Evolutionary conservation across 2,329 filamentous ascomycete species (phyloP), one percentile per base, ranked within the genome.

Genomic region (Stagonosporopsis vannaccii): DNA sequence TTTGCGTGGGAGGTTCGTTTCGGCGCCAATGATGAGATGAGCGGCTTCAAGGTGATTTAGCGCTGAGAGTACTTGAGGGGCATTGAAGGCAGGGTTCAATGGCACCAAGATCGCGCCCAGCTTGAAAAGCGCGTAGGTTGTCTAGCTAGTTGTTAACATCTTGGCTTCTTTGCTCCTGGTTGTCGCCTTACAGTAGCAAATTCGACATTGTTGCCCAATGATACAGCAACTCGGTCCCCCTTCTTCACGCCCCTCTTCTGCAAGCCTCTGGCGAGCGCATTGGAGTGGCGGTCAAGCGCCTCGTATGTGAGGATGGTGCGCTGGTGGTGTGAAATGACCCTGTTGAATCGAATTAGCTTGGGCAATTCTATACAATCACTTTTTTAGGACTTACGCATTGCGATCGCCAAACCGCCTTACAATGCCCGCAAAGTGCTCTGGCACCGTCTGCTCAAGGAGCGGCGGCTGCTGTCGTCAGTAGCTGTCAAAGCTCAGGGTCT

Each of bases 21-120:
- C 92, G 4, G 90, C 86, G n/a, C 90, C 90, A 47, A 97, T 90
- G 58, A 99, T 83, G 43, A 98, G 82, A 63, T 95, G 84, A 44
- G 86, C 83, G 12, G 87, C 87, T 7, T 81, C 82, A 0, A 99
- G 84, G 68, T 96, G 93, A 8, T 83, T 83, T 25, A 98, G 80
- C 0, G 93, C 94, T 2, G 91, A 85, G 5, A 86, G 81, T 8
- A 98, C 87, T 79, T 98, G 95, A 5, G 80, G 75, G 3, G 86
- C 82, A 65, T 92, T 96, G 81, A 98, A 98, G 1, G 87, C 89
- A 19, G 93, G 94, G 74, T 99, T 98, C 22, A 98, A 79, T 0
- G 94, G 95, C n/a, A 96, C 93, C 60, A 98, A 81, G 46, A 98
- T 86, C 22, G 91, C 94, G n/a, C 95, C 95, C 9, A 98, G 84